Percentiles rank a stretch among this genome's conserved stretches.
These are phyloP conservation scores for Pseudocercospora crystallina DNA, from an alignment of 2,329 filamentous ascomycete genomes.

Conservation along the genomic window DNA sequence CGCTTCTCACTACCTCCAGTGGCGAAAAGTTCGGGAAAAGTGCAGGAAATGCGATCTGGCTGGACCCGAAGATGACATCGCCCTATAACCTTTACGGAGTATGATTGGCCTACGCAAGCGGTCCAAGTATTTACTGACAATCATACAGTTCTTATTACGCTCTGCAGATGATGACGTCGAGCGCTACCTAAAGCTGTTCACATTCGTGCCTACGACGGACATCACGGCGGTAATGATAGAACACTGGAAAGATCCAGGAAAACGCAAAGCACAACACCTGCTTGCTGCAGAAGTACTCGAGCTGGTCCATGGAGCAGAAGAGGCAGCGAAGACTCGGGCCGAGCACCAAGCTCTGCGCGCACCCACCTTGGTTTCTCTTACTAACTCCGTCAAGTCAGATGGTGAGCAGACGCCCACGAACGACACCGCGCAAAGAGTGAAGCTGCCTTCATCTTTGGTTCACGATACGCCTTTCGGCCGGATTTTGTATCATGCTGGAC, in stretches of 20 bases:
- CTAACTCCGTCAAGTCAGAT: background rate
- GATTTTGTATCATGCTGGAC: constrained; percentile 34
- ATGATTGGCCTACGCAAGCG: too few species aligned
- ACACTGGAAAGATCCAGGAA: constrained; percentile 66
- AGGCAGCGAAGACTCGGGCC: constrained; percentile 62
- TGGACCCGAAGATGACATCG: constrained; percentile 77
- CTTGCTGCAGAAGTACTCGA: constrained; percentile 80
- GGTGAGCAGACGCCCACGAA: background rate
- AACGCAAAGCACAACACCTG: constrained; percentile 76
- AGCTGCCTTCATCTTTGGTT: constrained; percentile 31
- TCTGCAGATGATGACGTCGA: constrained; percentile 80
- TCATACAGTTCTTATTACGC: constrained; percentile 69
- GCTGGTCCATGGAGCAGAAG: constrained; percentile 69
- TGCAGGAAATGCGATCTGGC: constrained; percentile 90
- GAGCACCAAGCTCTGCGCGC: constrained; percentile 52
- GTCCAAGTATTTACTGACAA: constrained; percentile 38
- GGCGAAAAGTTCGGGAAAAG: constrained; percentile 95
- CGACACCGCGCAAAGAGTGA: constrained; percentile 28
- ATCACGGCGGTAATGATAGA: constrained; percentile 68
- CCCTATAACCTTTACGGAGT: constrained; percentile 78
- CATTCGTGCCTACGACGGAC: constrained; percentile 72
- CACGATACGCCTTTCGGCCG: constrained; percentile 28
- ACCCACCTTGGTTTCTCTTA: constrained; percentile 26
- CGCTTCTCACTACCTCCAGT: constrained; percentile 78
- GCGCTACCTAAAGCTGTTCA: constrained; percentile 81